phyloP scores from a whole-genome alignment of 768 basidiomycete genomes.

The Sarcomyxa edulis region DNA sequence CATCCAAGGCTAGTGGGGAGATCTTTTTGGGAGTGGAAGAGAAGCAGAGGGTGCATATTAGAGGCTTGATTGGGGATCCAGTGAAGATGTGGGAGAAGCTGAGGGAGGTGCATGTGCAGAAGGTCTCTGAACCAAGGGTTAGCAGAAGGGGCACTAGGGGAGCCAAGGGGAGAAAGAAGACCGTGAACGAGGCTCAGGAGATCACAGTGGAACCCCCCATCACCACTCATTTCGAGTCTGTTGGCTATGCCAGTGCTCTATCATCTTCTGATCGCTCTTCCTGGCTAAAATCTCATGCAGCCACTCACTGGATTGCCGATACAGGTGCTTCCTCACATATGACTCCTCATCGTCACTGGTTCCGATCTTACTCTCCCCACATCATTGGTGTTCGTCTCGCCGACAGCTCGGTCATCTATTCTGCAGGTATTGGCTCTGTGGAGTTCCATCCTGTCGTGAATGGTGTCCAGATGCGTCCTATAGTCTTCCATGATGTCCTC shows the following conservation, averaged over 20 bases:
- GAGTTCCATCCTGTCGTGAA: slow-evolving; percentile 13
- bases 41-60: too few species aligned
- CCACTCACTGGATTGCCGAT: slow-evolving; percentile 1
- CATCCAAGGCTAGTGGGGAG: too few species aligned
- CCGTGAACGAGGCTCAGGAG: too few species aligned
- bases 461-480: background rate
- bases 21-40: too few species aligned
- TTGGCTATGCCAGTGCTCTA: slow-evolving; percentile 2
- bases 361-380: slow-evolving; percentile 14
- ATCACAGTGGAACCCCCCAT: too few species aligned
- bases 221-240: slow-evolving; percentile 1
- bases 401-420: slow-evolving; percentile 18
- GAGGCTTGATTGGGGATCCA: too few species aligned
- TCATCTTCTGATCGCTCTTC: background rate
- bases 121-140: too few species aligned
- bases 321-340: slow-evolving; percentile 28
- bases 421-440: slow-evolving; percentile 20
- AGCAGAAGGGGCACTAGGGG: too few species aligned
- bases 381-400: slow-evolving; percentile 18
- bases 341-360: slow-evolving; percentile 25
- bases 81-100: too few species aligned
- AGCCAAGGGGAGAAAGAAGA: too few species aligned
- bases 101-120: too few species aligned
- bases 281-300: background rate
- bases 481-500: slow-evolving; percentile 6